These are phyloP conservation scores for Theobroma cacao DNA, from an alignment of 345 rosid genomes.

Conservation along the genomic window DNA sequence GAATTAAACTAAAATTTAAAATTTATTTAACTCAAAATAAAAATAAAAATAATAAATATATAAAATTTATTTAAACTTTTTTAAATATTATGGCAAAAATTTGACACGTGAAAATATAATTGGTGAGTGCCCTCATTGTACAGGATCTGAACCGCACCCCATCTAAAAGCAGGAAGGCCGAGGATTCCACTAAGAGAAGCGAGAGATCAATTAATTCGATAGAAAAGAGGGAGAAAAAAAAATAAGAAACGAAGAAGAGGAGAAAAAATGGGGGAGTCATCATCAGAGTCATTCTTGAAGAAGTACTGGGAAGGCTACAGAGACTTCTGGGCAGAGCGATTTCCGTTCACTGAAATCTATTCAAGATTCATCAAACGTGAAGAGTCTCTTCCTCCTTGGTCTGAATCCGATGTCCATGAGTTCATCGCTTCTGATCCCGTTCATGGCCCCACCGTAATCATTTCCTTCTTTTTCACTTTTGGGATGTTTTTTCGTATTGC, in stretches of 20 bases:
- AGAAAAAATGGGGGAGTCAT: conserved; percentile 40
- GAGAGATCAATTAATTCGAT: not conserved
- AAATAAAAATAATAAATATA: too few species aligned
- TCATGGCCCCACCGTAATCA: conserved; percentile 71
- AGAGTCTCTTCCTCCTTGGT: conserved; percentile 73
- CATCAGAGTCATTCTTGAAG: conserved; percentile 34
- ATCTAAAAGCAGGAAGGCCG: not conserved
- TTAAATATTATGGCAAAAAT: too few species aligned
- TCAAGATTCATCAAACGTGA: conserved; percentile 53
- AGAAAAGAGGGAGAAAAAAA: not conserved
- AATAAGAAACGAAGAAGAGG: not conserved
- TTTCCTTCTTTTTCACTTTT: not conserved
- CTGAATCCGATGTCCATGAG: conserved; percentile 68
- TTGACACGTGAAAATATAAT: not conserved
- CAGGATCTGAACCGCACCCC: not conserved
- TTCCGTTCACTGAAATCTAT: conserved; percentile 57
- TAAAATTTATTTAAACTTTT: too few species aligned
- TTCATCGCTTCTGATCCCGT: conserved; percentile 88
- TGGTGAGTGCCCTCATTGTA: not conserved
- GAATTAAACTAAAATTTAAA: too few species aligned
- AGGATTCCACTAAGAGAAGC: not conserved
- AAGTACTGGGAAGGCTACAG: conserved; percentile 55
- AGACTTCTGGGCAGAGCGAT: conserved; percentile 64
- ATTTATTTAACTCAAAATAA: too few species aligned
- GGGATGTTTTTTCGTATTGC: not conserved